Conservation (phyloP, 345 rosid species). For the Passiflora organensis region DNA sequence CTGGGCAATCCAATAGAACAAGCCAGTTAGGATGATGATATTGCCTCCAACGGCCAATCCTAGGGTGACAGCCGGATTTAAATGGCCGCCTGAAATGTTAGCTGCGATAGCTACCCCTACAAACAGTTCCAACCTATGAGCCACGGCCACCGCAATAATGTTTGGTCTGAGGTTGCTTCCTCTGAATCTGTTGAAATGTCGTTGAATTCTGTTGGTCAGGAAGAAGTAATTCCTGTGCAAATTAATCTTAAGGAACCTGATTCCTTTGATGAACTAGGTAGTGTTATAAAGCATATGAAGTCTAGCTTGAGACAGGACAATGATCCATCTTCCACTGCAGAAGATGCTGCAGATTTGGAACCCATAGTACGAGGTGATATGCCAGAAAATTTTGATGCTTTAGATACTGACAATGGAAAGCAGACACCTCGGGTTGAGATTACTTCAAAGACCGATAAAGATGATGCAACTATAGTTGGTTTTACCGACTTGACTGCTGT, state of each 20-base stretch:
- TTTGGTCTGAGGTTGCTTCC: constrained; percentile 96
- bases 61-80: constrained; percentile 84
- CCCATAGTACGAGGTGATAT: constrained; percentile 32
- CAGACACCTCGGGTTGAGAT: constrained; percentile 39
- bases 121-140: constrained; percentile 73
- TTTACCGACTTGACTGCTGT: constrained; percentile 23
- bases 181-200: constrained; percentile 37
- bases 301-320: constrained; percentile 41
- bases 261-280: constrained; percentile 65
- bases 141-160: constrained; percentile 86
- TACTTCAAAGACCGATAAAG: constrained; percentile 26
- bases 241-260: constrained; percentile 44
- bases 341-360: constrained; percentile 29
- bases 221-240: constrained; percentile 14
- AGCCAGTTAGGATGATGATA: constrained; percentile 65
- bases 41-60: constrained; percentile 92
- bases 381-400: constrained; percentile 27
- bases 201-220: too few species aligned
- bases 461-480: constrained; percentile 31
- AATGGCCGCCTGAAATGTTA: constrained; percentile 86
- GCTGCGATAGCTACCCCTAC: constrained; percentile 76
- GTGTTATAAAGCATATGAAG: constrained; percentile 66
- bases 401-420: constrained; percentile 31
- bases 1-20: constrained; percentile 86
- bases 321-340: constrained; percentile 27